Evolutionary conservation across 1,139 yeast species (phyloP), one percentile per base, ranked within the genome.

Genomic region (Kazachstania sp.): DNA sequence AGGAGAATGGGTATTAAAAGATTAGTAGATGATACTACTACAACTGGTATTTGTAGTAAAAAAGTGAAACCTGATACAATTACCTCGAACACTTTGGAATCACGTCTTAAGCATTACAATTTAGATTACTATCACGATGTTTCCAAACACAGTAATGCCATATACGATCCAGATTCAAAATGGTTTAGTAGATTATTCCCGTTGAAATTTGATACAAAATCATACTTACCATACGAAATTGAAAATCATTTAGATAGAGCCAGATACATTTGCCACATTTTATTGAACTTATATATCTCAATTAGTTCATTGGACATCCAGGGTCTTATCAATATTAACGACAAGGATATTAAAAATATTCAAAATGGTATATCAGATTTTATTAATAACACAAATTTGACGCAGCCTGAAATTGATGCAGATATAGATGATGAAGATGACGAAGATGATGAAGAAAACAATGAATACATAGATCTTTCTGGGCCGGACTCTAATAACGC

Each of bases 201-300:
- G 65, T 63, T 88, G 49, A 77, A 81, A n/a, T 71, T 84, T 48
- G 74, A 79, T 45, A 71, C 86, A 51, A 79, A 78, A 20, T 69
- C 64, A 16, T 59, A 79, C 46, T 71, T 92, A 40, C 98, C 98
- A 0, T 92, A 90, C 63, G 69, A 71, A 39, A 76, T 83, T 1
- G 97, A 88, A 64, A 62, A 78, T 2, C 80, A 80, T 11, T 70
- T 69, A 39, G 95, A 86, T 52, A 84, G 81, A 51, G 83, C 87
- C n/a, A 76, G 75, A 48, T 90, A 87, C 57, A 71, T 92, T 45
- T 75, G 87, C 46, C 95, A 83, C 60, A 84, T 92, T 36, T 74
- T 88, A 29, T 75, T 83, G 2, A 90, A 86, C 64, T 67, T 92
- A 28, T 86, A 86, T 63, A 78, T 86, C 48, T 86, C 96, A 13